Conservation (phyloP, 352 stramenopile species). For the Aphanomyces invadans region DNA sequence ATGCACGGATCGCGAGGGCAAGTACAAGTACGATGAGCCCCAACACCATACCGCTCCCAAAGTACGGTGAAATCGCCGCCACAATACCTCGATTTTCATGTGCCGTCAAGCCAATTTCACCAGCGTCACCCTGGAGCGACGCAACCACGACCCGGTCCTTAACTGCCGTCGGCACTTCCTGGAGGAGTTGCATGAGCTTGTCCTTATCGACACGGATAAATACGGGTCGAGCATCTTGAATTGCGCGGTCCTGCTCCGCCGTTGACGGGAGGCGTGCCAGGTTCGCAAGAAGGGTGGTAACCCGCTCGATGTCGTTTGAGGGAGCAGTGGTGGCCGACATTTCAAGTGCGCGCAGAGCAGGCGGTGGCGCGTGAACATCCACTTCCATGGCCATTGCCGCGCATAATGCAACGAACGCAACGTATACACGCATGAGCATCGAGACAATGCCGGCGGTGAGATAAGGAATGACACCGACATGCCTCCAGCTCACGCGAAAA, state of each 20-base stretch:
- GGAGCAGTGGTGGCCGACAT: background rate
- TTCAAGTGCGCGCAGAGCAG: background rate
- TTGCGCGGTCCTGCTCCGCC: background rate
- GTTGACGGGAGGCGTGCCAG: background rate
- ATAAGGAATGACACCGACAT: background rate
- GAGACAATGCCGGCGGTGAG: background rate
- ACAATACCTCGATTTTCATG: background rate
- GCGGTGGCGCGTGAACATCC: background rate
- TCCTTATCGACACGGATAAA: constrained; percentile 3
- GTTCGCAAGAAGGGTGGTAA: background rate
- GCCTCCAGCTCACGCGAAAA: background rate
- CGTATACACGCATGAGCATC: background rate
- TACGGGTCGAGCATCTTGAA: background rate
- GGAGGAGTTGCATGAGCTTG: background rate
- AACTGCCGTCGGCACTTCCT: background rate
- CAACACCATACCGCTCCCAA: background rate
- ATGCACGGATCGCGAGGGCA: background rate
- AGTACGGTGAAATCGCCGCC: background rate
- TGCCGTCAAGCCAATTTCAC: background rate
- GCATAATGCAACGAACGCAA: background rate
- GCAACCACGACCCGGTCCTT: constrained; percentile 1
- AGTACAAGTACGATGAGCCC: background rate
- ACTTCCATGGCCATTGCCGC: background rate
- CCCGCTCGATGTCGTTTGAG: background rate
- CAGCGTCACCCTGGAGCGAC: background rate